Conservation (phyloP, 495 filamentous ascomycete species). For the Xanthoparmelia taractica region DNA sequence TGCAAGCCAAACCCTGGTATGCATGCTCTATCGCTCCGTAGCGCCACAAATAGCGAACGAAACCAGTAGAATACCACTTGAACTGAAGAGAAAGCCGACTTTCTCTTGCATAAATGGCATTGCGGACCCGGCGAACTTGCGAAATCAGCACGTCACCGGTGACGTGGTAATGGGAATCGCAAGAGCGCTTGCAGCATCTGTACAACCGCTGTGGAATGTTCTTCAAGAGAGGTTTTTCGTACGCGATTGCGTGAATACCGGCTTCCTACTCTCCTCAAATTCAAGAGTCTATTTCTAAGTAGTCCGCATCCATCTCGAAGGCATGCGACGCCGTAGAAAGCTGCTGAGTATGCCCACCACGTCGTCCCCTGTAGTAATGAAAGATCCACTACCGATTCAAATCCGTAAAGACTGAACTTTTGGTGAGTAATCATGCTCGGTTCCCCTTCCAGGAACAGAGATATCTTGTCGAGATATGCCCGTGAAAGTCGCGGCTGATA, state of each 20-base stretch:
- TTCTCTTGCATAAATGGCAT: background rate
- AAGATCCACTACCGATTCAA: too few relatives aligned
- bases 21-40: background rate
- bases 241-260: background rate
- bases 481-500: too few relatives aligned
- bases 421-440: too few relatives aligned
- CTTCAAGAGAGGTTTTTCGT: background rate
- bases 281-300: too few relatives aligned
- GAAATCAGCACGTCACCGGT: background rate
- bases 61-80: background rate
- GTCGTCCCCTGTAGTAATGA: too few relatives aligned
- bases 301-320: too few relatives aligned
- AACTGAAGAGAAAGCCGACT: background rate
- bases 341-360: too few relatives aligned
- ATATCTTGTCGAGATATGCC: too few relatives aligned
- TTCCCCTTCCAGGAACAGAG: too few relatives aligned
- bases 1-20: background rate
- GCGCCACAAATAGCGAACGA: background rate
- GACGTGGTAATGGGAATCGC: background rate
- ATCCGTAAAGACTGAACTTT: too few relatives aligned
- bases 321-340: too few relatives aligned
- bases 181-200: background rate
- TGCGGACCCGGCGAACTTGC: background rate
- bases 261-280: background rate
- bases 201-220: too few relatives aligned